Conservation (phyloP, 371 early-diverging fungal genomes). For the Mortierella sp. region DNA sequence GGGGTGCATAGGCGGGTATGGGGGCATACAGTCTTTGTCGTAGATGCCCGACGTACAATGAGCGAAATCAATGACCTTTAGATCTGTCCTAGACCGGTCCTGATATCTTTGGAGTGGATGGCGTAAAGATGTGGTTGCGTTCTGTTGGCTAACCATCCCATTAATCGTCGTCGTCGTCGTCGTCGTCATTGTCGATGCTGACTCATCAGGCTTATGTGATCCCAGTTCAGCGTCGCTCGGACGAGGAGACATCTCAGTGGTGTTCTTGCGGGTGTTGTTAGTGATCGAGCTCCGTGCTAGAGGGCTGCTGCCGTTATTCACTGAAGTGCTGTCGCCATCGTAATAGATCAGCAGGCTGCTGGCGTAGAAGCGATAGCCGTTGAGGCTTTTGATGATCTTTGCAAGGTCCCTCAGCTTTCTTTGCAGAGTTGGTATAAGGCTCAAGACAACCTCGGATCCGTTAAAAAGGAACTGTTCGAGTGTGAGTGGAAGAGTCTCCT, state of each 20-base stretch:
- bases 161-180: too few relatives aligned
- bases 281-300: background rate
- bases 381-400: slow-evolving; percentile 73
- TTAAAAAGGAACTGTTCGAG: slow-evolving; percentile 83
- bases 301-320: background rate
- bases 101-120: slow-evolving; percentile 3
- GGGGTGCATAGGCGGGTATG: slow-evolving; percentile 76
- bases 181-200: too few relatives aligned
- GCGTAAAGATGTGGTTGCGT: background rate
- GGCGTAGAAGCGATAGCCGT: slow-evolving; percentile 90
- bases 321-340: slow-evolving; percentile 66
- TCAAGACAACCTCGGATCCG: slow-evolving; percentile 71
- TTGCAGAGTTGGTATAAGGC: slow-evolving; percentile 81
- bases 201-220: background rate
- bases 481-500: slow-evolving; percentile 76
- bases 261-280: too few relatives aligned
- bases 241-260: too few relatives aligned
- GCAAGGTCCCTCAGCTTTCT: slow-evolving; percentile 75
- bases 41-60: slow-evolving; percentile 69
- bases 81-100: slow-evolving; percentile 64
- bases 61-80: slow-evolving; percentile 96
- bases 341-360: slow-evolving; percentile 87
- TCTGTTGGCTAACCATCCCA: too few relatives aligned
- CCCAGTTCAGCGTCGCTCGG: too few relatives aligned
- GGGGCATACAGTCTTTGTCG: slow-evolving; percentile 40